These are phyloP conservation scores for Phialocephala sp. DNA, from an alignment of 2,329 filamentous ascomycete species.

Conservation along the genomic window DNA sequence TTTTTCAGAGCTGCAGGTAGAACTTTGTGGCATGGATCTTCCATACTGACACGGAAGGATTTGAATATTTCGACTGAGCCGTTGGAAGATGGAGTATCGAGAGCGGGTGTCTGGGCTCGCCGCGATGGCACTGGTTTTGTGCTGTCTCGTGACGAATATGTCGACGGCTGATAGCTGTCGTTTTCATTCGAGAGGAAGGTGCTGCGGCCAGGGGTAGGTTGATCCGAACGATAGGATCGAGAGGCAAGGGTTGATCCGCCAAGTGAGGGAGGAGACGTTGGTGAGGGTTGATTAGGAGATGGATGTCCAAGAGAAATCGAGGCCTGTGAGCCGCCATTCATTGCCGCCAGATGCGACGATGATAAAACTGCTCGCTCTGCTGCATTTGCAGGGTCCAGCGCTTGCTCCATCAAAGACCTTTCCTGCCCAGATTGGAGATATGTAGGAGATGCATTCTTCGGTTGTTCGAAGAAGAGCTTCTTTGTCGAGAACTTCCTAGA, in stretches of 20 bases:
- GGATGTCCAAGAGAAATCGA: conserved; percentile 60
- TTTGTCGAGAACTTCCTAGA: conserved; percentile 78
- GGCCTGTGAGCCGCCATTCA: conserved; percentile 67
- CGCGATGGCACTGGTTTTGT: conserved; percentile 50
- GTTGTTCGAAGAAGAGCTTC: conserved; percentile 74
- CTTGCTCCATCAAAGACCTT: conserved; percentile 65
- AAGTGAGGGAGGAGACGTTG: conserved; percentile 65
- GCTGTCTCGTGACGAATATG: conserved; percentile 41
- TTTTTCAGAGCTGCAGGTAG: conserved; percentile 94
- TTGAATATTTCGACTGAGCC: conserved; percentile 94
- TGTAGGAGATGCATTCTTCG: conserved; percentile 79
- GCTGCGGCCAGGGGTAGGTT: conserved; percentile 58
- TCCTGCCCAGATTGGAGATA: conserved; percentile 73
- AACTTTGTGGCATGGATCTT: conserved; percentile 97
- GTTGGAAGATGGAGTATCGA: conserved; percentile 61
- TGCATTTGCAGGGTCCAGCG: conserved; percentile 71
- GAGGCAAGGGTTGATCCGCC: conserved; percentile 57
- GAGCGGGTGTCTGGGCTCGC: conserved; percentile 65
- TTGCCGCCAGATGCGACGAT: conserved; percentile 72
- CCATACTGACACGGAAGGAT: conserved; percentile 96
- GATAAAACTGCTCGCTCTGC: conserved; percentile 70
- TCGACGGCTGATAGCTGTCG: conserved; percentile 38
- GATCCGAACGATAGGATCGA: conserved; percentile 64
- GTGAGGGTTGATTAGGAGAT: conserved; percentile 72
- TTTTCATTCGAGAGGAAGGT: conserved; percentile 60